A percentile compares a stretch with the other conserved stretches of the same genome.
Conservation (phyloP, 352 stramenopile genomes). For the Pythium plurisporium region DNA sequence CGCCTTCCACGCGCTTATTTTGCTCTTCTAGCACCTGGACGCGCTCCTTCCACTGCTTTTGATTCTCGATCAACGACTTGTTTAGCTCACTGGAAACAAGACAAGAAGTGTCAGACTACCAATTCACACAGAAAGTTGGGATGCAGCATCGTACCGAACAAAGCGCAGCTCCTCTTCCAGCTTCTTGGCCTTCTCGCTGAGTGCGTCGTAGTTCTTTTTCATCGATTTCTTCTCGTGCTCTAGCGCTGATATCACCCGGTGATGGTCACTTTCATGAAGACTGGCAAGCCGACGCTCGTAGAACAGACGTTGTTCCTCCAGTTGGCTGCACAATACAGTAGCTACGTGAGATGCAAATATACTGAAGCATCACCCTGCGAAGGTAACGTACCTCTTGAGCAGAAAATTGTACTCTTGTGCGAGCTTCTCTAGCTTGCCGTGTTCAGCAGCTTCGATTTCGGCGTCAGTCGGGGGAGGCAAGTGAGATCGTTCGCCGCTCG, state of each 20-base stretch:
- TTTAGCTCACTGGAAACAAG: conserved; percentile 60
- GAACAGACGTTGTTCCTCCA: conserved; percentile 94
- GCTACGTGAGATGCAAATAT: not conserved
- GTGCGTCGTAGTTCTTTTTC: conserved; percentile 60
- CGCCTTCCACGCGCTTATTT: conserved; percentile 47
- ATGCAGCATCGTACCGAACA: conserved; percentile 47
- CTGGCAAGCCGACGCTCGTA: conserved; percentile 84
- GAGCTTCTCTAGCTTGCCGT: conserved; percentile 95
- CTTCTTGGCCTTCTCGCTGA: conserved; percentile 69
- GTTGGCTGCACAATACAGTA: conserved; percentile 53
- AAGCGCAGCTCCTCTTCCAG: conserved; percentile 79
- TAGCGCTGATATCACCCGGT: conserved; percentile 45
- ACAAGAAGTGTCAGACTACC: not conserved
- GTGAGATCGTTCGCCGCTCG: conserved; percentile 68
- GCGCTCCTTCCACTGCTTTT: conserved; percentile 86
- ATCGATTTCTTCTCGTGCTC: conserved; percentile 83
- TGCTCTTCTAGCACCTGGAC: conserved; percentile 66
- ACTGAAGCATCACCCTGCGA: not conserved
- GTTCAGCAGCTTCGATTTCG: conserved; percentile 90
- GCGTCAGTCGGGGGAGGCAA: conserved; percentile 52
- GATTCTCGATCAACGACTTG: conserved; percentile 85
- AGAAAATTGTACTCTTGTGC: conserved; percentile 96
- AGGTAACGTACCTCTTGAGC: conserved; percentile 86
- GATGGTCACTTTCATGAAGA: conserved; percentile 52
- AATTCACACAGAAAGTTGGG: not conserved